Conservation (phyloP, 2,329 filamentous ascomycete species). For the Arthrobotrys megalospora region DNA sequence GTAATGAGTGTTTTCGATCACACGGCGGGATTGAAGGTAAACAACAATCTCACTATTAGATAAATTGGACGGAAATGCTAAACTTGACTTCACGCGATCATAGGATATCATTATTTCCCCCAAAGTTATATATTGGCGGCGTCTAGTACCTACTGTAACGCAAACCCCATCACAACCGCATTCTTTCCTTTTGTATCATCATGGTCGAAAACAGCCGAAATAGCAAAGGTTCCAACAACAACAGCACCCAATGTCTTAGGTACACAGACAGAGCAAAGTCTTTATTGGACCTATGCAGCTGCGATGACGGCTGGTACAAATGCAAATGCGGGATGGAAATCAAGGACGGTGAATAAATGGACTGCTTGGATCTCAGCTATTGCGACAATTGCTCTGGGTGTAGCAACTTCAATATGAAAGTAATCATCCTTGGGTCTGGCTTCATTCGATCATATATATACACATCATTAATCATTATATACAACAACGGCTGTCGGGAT, state of each 20-base stretch:
- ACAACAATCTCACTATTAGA: neutral
- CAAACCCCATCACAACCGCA: conserved; percentile 41
- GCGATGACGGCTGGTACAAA: neutral
- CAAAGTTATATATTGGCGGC: conserved; percentile 44
- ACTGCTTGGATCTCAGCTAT: conserved; percentile 7
- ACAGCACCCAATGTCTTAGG: conserved; percentile 47
- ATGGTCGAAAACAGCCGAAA: conserved; percentile 33
- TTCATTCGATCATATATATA: conserved; percentile 17
- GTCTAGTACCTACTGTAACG: conserved; percentile 51
- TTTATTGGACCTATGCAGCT: conserved; percentile 52
- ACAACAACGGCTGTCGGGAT: conserved; percentile 17
- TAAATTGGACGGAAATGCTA: neutral
- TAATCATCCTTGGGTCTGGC: neutral
- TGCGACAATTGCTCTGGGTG: neutral
- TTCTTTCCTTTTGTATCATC: conserved; percentile 49
- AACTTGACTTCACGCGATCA: neutral
- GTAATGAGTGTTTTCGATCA: conserved; percentile 43
- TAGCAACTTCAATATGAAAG: conserved; percentile 5
- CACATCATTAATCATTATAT: conserved; percentile 50
- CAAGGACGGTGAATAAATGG: neutral
- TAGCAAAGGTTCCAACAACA: conserved; percentile 28
- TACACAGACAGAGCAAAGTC: conserved; percentile 41
- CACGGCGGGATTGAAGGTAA: conserved; percentile 58
- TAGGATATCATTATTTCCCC: conserved; percentile 47
- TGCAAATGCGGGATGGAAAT: conserved; percentile 9